phyloP scores from a whole-genome alignment of 2,329 filamentous ascomycete species.

The Neocatenulostroma microsporum region DNA sequence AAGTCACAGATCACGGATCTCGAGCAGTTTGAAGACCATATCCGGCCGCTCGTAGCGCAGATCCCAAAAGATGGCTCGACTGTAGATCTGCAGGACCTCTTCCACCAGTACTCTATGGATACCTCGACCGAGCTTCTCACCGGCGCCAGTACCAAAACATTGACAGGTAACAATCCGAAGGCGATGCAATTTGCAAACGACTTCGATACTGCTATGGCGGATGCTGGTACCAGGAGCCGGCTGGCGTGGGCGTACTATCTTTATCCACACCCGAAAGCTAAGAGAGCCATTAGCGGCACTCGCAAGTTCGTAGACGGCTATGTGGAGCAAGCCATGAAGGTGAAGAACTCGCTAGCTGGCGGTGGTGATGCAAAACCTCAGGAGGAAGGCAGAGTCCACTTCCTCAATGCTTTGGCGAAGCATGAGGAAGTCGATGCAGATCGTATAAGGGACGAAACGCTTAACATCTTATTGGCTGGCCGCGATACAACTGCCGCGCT shows the following conservation, averaged over 20 bases:
- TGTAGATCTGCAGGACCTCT: conserved; percentile 54
- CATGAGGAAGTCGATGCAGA: conserved; percentile 36
- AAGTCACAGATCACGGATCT: conserved; percentile 44
- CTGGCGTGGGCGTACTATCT: conserved; percentile 9
- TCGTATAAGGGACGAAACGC: conserved; percentile 33
- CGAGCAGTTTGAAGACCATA: conserved; percentile 51
- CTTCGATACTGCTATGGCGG: conserved; percentile 12
- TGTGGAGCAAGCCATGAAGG: conserved; percentile 13
- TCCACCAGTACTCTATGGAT: conserved; percentile 58
- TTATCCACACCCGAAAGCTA: conserved; percentile 8
- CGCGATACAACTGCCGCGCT: conserved; percentile 45
- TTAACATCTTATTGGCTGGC: conserved; percentile 44
- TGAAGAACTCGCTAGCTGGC: conserved; percentile 4
- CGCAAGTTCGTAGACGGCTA: conserved; percentile 9
- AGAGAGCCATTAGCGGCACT: conserved; percentile 7
- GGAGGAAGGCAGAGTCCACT: conserved; percentile 37
- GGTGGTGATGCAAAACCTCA: conserved; percentile 10
- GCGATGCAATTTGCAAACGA: conserved; percentile 9
- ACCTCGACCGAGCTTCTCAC: conserved; percentile 60
- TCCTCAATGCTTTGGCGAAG: conserved; percentile 50
- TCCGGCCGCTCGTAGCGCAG: conserved; percentile 48
- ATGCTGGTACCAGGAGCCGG: conserved; percentile 5
- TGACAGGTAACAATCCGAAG: conserved; percentile 10
- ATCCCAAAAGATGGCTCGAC: conserved; percentile 48
- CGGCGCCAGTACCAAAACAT: conserved; percentile 37